Percentiles rank a stretch among this genome's conserved stretches.
phyloP scores from a whole-genome alignment of 306 rosid species.

The Dalbergia oliveri region DNA sequence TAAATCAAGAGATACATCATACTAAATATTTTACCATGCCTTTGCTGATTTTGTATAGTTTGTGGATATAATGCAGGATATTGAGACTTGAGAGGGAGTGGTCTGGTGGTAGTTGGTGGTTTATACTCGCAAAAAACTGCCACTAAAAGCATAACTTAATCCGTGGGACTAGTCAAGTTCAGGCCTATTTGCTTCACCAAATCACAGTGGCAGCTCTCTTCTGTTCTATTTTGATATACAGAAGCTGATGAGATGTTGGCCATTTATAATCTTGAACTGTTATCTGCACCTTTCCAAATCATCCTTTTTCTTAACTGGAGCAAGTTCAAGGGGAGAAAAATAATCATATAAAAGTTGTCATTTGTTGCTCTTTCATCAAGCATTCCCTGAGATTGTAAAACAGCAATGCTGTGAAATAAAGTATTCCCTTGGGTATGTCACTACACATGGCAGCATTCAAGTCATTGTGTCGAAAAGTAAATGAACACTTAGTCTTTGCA shows the following conservation, averaged over 20 bases:
- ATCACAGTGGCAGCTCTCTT: slow-evolving; percentile 33
- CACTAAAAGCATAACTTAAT: slow-evolving; percentile 36
- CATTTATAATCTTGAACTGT: slow-evolving; percentile 35
- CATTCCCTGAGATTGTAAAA: slow-evolving; percentile 36
- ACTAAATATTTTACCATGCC: background rate
- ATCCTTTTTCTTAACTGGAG: slow-evolving; percentile 52
- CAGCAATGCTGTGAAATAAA: slow-evolving; percentile 41
- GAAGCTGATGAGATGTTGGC: slow-evolving; percentile 38
- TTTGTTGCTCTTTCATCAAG: slow-evolving; percentile 26
- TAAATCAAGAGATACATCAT: too few species aligned
- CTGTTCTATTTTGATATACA: slow-evolving; percentile 39
- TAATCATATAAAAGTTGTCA: slow-evolving; percentile 40
- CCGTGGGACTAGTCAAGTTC: background rate
- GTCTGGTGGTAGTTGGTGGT: slow-evolving; percentile 80
- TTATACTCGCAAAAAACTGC: slow-evolving; percentile 66
- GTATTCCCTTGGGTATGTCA: background rate
- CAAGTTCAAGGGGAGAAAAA: slow-evolving; percentile 42
- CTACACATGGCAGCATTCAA: too few species aligned
- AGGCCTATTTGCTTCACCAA: slow-evolving; percentile 37
- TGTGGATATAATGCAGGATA: slow-evolving; percentile 69
- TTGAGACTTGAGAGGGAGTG: slow-evolving; percentile 67
- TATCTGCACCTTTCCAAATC: slow-evolving; percentile 42
- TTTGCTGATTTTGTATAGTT: background rate
- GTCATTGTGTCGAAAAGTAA: too few species aligned
- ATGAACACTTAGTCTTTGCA: too few species aligned